A percentile compares a stretch with the other conserved stretches of the same genome.
Evolutionary conservation across 1,284 basidiomycete genomes (phyloP).

Genomic region (Pterulicium gracile): DNA sequence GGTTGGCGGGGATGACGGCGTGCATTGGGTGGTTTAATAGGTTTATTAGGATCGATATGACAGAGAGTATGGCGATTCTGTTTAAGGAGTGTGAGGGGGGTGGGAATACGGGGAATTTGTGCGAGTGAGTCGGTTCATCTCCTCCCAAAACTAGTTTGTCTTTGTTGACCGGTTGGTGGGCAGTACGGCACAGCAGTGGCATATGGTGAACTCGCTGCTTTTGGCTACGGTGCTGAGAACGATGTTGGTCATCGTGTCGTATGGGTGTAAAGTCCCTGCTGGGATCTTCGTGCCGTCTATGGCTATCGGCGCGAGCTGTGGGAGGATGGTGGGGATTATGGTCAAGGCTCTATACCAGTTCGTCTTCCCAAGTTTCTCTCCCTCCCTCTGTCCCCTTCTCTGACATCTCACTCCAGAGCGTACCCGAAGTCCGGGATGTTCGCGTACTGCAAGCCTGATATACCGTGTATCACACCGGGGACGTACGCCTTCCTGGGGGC

Average conservation of each 20-base stretch:
- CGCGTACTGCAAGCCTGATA: constrained; percentile 81
- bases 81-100: constrained; percentile 96
- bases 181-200: constrained; percentile 75
- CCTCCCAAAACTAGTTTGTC: constrained; percentile 4
- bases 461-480: constrained; percentile 96
- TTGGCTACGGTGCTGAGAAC: constrained; percentile 87
- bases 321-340: constrained; percentile 90
- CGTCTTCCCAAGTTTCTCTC: constrained; percentile 15
- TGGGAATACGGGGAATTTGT: constrained; percentile 85
- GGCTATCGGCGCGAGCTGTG: constrained; percentile 95
- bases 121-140: constrained; percentile 61
- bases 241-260: constrained; percentile 83
- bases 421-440: constrained; percentile 83
- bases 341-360: constrained; percentile 88
- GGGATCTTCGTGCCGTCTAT: constrained; percentile 98
- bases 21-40: constrained; percentile 91
- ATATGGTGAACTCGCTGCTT: constrained; percentile 86
- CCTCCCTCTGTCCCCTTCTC: neutral
- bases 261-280: constrained; percentile 94
- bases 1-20: constrained; percentile 81
- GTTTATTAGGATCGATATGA: constrained; percentile 97
- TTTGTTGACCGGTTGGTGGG: constrained; percentile 1
- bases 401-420: constrained; percentile 37
- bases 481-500: constrained; percentile 95
- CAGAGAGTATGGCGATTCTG: constrained; percentile 90